Percentiles rank a stretch among this genome's conserved stretches.
Evolutionary conservation across 1,284 basidiomycete species (phyloP).

Genomic region (Ustilago sp.): DNA sequence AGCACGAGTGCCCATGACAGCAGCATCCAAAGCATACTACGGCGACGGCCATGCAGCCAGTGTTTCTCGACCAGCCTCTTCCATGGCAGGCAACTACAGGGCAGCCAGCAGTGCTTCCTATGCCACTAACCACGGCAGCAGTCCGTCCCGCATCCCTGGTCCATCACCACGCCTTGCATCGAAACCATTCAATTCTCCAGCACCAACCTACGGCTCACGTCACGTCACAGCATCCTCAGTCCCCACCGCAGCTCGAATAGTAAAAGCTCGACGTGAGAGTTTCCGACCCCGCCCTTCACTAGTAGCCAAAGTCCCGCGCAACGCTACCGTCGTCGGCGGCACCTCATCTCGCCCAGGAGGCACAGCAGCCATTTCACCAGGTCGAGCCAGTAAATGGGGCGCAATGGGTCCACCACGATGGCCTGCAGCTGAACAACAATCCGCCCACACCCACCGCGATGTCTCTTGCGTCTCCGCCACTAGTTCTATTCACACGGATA

Average conservation of each 20-base stretch:
- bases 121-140: conserved; percentile 18
- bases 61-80: conserved; percentile 29
- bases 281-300: conserved; percentile 50
- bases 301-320: conserved; percentile 39
- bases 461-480: conserved; percentile 41
- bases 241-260: conserved; percentile 16
- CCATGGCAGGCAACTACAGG: conserved; percentile 34
- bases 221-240: conserved; percentile 31
- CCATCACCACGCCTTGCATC: conserved; percentile 19
- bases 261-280: conserved; percentile 43
- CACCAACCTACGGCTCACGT: conserved; percentile 25
- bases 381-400: conserved; percentile 52
- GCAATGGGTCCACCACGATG: conserved; percentile 53
- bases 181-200: conserved; percentile 25
- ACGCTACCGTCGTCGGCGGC: conserved; percentile 30
- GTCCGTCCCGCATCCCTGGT: conserved; percentile 48
- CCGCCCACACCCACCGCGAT: conserved; percentile 24
- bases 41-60: conserved; percentile 20
- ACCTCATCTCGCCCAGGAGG: neutral
- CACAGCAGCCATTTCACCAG: conserved; percentile 27
- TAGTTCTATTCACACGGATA: conserved; percentile 49
- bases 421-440: conserved; percentile 31
- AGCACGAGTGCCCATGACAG: conserved; percentile 34
- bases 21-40: conserved; percentile 27
- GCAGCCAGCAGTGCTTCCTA: conserved; percentile 39